Percentiles rank a stretch among this genome's conserved stretches.
phyloP scores from a whole-genome alignment of 2,329 filamentous ascomycete genomes.

The Cladosporium sp. region DNA sequence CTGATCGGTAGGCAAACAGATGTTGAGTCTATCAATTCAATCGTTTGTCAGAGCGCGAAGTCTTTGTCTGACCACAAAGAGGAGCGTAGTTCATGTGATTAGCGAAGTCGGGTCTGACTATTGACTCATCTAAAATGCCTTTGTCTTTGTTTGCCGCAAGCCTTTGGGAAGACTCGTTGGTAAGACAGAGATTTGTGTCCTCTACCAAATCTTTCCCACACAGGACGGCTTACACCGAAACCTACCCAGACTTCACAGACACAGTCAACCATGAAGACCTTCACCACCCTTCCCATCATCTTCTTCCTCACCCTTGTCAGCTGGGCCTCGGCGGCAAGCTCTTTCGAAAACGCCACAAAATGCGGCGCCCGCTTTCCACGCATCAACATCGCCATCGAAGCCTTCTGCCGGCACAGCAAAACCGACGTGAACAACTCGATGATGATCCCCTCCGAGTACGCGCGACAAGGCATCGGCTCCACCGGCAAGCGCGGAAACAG shows the following conservation, averaged over 20 bases:
- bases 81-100: background rate
- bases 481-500: conserved; percentile 13
- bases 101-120: background rate
- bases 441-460: conserved; percentile 16
- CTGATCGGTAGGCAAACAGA: too few species aligned
- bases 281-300: background rate
- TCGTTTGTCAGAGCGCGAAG: background rate
- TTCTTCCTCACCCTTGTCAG: conserved; percentile 6
- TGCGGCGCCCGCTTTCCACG: conserved; percentile 20
- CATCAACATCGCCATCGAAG: conserved; percentile 20
- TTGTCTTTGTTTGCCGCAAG: background rate
- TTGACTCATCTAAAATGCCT: background rate
- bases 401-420: conserved; percentile 18
- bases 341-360: conserved; percentile 20
- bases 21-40: too few species aligned
- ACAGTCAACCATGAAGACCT: conserved; percentile 7
- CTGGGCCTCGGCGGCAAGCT: conserved; percentile 10
- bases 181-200: background rate
- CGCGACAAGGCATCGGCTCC: conserved; percentile 13
- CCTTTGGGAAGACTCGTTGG: background rate
- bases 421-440: conserved; percentile 16
- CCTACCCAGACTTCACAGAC: background rate
- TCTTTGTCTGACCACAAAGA: background rate
- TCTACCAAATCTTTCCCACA: background rate
- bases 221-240: background rate